Evolutionary conservation across 2,329 filamentous ascomycete genomes (phyloP), one percentile per base, ranked within the genome.

Genomic region (Exophiala lecanii-corni): DNA sequence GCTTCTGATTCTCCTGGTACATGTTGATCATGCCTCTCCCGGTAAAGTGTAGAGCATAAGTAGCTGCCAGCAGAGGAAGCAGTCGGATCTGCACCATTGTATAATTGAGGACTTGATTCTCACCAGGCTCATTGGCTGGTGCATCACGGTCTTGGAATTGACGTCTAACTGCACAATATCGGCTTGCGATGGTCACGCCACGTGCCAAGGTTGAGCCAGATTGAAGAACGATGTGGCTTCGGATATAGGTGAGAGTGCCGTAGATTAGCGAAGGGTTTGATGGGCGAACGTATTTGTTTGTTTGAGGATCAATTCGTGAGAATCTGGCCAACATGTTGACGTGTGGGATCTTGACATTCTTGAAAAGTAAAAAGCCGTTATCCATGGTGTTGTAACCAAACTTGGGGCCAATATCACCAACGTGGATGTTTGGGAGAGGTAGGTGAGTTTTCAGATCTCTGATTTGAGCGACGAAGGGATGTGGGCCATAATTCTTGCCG

Each of bases 321-420:
- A 82, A 88, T n/a, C 76, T 72, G 39, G 80, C 78, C 38, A 89
- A 67, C 82, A 89, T 85, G 66, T 79, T 82, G 52, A 79, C 66
- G 59, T 89, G 84, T 1, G 84, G 84, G 12, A 89, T 70, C 62
- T 87, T 85, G 64, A 86, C 72, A 13, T 86, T 71, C 67, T 88
- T 88, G 65, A 89, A 81, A 16, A 89, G 73, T 9, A 88, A 67
- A 70, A 85, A 89, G 1, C 85, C 85, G 55, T 89, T 89, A 62
- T 89, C 85, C 84, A 87, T 86, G 40, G 82, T 86, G 64, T 85
- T 85, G 68, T 85, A 86, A 7, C 82, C 83, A 51, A 85, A 84
- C 62, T 89, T 89, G 41, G 85, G 84, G 1, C 86, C 86, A 62
- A 89, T 88, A 53, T 89, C 85, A 34, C 86, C 85, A 17, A 89